Evolutionary conservation across 73 alveolate species (phyloP), one percentile per base, ranked within the genome.

Genomic region (Paramecium pentaurelia): DNA sequence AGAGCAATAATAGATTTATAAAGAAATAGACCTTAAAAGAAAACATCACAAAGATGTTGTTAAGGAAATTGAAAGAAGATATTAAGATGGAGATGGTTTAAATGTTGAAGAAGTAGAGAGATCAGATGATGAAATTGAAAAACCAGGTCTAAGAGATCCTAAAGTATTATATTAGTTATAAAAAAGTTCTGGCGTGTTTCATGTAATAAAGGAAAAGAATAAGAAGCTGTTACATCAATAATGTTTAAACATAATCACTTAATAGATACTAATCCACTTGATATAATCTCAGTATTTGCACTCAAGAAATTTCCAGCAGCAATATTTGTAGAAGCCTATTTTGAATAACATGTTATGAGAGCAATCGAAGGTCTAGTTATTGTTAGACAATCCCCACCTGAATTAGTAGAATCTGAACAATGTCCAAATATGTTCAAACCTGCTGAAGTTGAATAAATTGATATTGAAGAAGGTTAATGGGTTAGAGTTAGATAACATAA

Each of bases 221-320:
- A 45, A 6, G 91, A 80, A 27, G 91, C 77, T 18, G 91, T 49
- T 4, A 80, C 73, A 11, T 28, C 47, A n/a, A 80, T 80, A 6
- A 80, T 80, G 91, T 80, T 45, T 80, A 80, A 47, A 14, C 58
- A 80, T 49, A 34, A 25, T 34, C 91, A 80, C 14, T 49, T 42
- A 7, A 11, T 45, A 20, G 58, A 42, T 14, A 80, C 91, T 4
- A 27, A 40, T 8, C 91, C 91, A 32, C 34, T 80, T 6, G 91
- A 80, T 18, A 80, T 80, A 25, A 77, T 80, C 1, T 80, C 91
- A 10, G 71, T 28, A 2, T 80, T 80, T 22, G 38, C 91, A 25
- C 22, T 80, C 12, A 80, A 80, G 51, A 80, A 80, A n/a, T 80
- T 80, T 14, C 91, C 91, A 12, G 71, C 77, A 27, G 91, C 58